Evolutionary conservation across 306 rosid species (phyloP).

Genomic region (Quercus variabilis): DNA sequence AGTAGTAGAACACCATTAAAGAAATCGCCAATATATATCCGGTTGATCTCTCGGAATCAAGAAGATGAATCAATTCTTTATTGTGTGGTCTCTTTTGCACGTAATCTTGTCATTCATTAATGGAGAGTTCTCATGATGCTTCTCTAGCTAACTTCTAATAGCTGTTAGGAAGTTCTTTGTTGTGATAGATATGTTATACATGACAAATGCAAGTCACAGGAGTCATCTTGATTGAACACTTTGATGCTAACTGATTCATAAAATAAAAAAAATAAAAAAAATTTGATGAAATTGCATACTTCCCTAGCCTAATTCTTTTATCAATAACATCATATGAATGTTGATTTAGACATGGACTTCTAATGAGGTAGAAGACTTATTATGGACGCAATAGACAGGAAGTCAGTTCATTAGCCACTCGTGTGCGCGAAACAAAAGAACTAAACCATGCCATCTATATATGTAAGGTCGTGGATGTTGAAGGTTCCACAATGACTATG

Average conservation of each 20-base stretch:
- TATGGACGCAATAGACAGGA: too few species aligned
- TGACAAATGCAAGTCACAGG: slow-evolving; percentile 16
- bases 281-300: background rate
- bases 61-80: slow-evolving; percentile 75
- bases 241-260: too few species aligned
- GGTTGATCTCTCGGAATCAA: slow-evolving; percentile 66
- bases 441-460: too few species aligned
- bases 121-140: slow-evolving; percentile 45
- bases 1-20: slow-evolving; percentile 94
- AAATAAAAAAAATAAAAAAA: background rate
- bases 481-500: background rate
- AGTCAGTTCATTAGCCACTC: too few species aligned
- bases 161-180: slow-evolving; percentile 82
- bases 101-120: slow-evolving; percentile 47
- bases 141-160: slow-evolving; percentile 58
- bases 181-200: slow-evolving; percentile 60
- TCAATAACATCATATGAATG: background rate
- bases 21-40: slow-evolving; percentile 89
- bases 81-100: slow-evolving; percentile 57
- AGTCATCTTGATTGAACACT: background rate
- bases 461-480: too few species aligned
- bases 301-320: background rate
- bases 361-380: too few species aligned
- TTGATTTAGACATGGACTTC: too few species aligned
- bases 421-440: too few species aligned